Percentiles rank a stretch among this genome's conserved stretches.
Conservation (phyloP, 805 yeast genomes). For the Yarrowia porcina region DNA sequence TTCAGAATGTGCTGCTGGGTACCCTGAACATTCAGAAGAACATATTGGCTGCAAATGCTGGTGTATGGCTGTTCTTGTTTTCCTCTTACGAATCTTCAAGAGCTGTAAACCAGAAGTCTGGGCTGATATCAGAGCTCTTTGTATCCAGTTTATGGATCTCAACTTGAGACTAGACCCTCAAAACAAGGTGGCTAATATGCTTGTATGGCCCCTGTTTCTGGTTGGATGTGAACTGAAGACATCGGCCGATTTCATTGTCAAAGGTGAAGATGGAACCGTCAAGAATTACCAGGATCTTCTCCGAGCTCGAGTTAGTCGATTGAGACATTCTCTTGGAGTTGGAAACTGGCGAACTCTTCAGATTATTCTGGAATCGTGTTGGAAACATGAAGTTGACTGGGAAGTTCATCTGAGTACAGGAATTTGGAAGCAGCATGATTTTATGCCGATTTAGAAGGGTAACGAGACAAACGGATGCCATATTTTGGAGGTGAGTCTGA, state of each 20-base stretch:
- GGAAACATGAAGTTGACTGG: slow-evolving; percentile 24
- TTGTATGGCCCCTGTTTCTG: slow-evolving; percentile 14
- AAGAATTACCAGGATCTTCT: slow-evolving; percentile 8
- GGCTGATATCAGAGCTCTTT: slow-evolving; percentile 13
- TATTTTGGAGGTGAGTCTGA: no score
- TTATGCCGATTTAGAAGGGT: slow-evolving; percentile 22
- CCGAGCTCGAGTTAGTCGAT: neutral
- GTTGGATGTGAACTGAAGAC: slow-evolving; percentile 14
- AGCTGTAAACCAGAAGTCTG: slow-evolving; percentile 22
- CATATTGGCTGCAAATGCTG: slow-evolving; percentile 24
- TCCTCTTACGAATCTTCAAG: slow-evolving; percentile 22
- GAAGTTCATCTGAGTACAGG: slow-evolving; percentile 17
- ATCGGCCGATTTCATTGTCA: neutral
- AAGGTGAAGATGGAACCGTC: neutral
- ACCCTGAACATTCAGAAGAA: slow-evolving; percentile 13
- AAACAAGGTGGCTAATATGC: slow-evolving; percentile 20
- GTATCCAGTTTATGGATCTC: slow-evolving; percentile 20
- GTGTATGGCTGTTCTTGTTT: slow-evolving; percentile 12
- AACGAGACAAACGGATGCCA: no score
- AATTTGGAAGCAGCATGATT: slow-evolving; percentile 17
- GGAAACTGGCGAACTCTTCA: slow-evolving; percentile 19
- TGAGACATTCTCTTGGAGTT: neutral
- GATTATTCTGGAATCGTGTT: slow-evolving; percentile 2
- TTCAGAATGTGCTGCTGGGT: neutral
- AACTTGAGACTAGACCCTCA: neutral